A percentile compares a stretch with the other conserved stretches of the same genome.
Conservation (phyloP, 2,329 filamentous ascomycete genomes). For the Cercospora zeina region DNA sequence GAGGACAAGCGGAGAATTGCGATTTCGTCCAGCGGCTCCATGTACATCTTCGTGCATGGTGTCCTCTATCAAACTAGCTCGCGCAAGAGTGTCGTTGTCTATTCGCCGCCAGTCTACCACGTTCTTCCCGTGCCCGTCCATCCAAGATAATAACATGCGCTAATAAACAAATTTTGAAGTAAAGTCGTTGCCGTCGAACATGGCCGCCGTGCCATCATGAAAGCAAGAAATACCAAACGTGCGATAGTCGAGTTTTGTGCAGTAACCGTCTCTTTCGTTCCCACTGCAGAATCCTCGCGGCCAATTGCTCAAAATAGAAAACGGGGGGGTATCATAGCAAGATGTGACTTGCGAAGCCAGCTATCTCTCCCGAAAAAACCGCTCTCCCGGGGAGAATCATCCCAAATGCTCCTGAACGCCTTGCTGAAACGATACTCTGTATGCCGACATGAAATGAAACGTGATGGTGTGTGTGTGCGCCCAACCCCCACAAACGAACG, state of each 20-base stretch:
- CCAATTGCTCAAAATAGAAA: slow-evolving; percentile 13
- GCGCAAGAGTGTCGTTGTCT: slow-evolving; percentile 1
- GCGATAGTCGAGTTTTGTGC: background rate
- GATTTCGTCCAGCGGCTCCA: background rate
- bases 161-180: slow-evolving; percentile 1
- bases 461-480: slow-evolving; percentile 6
- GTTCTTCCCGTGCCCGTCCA: background rate
- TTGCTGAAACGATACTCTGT: slow-evolving; percentile 34
- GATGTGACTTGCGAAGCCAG: slow-evolving; percentile 32
- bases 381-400: slow-evolving; percentile 32
- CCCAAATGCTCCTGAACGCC: slow-evolving; percentile 36
- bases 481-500: background rate
- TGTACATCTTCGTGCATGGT: background rate
- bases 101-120: background rate
- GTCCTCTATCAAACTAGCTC: background rate
- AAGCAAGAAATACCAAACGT: background rate
- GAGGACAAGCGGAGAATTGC: background rate
- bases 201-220: slow-evolving; percentile 10
- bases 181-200: slow-evolving; percentile 13
- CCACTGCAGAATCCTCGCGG: background rate
- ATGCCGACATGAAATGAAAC: slow-evolving; percentile 22
- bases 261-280: background rate
- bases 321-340: slow-evolving; percentile 29
- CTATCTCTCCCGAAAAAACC: slow-evolving; percentile 33
- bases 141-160: background rate